A percentile compares a stretch with the other conserved stretches of the same genome.
phyloP scores from a whole-genome alignment of 805 yeast species.

The Barnettozyma californica region DNA sequence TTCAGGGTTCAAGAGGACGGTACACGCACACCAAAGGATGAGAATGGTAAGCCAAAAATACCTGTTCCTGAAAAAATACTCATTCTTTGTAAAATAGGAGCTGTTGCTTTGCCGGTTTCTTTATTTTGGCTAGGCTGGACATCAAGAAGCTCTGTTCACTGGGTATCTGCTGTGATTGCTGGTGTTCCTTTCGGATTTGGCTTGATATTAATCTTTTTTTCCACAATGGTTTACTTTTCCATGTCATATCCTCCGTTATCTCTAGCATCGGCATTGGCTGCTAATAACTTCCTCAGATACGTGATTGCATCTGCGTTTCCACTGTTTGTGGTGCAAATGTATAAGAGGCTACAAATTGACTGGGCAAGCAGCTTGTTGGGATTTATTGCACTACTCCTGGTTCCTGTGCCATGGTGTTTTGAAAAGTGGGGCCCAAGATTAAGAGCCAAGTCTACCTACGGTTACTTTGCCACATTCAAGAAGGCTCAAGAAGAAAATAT shows the following conservation, averaged over 20 bases:
- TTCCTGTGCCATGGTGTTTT: slow-evolving; percentile 73
- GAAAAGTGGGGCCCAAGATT: slow-evolving; percentile 51
- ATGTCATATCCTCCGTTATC: slow-evolving; percentile 68
- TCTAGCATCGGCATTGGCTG: slow-evolving; percentile 84
- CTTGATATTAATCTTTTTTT: slow-evolving; percentile 63
- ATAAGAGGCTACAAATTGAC: slow-evolving; percentile 57
- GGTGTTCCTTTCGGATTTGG: slow-evolving; percentile 81
- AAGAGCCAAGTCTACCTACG: slow-evolving; percentile 53
- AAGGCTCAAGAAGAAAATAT: slow-evolving; percentile 31
- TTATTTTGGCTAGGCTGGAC: slow-evolving; percentile 86
- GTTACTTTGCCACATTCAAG: slow-evolving; percentile 48
- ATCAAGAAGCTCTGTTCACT: slow-evolving; percentile 51
- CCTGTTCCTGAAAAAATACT: slow-evolving; percentile 59
- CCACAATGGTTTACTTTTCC: slow-evolving; percentile 63
- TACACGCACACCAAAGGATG: slow-evolving; percentile 46
- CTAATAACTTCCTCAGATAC: slow-evolving; percentile 77
- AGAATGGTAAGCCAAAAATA: slow-evolving; percentile 44
- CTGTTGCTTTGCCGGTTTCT: slow-evolving; percentile 58
- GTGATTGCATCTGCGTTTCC: slow-evolving; percentile 77
- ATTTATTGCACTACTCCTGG: slow-evolving; percentile 60
- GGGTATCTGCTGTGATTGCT: slow-evolving; percentile 72
- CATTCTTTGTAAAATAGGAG: slow-evolving; percentile 60
- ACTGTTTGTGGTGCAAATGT: slow-evolving; percentile 82
- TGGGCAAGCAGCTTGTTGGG: slow-evolving; percentile 75
- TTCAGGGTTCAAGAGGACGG: slow-evolving; percentile 62